Evolutionary conservation across 495 filamentous ascomycete species (phyloP).

Genomic region (Astrothelium subdiscretum): DNA sequence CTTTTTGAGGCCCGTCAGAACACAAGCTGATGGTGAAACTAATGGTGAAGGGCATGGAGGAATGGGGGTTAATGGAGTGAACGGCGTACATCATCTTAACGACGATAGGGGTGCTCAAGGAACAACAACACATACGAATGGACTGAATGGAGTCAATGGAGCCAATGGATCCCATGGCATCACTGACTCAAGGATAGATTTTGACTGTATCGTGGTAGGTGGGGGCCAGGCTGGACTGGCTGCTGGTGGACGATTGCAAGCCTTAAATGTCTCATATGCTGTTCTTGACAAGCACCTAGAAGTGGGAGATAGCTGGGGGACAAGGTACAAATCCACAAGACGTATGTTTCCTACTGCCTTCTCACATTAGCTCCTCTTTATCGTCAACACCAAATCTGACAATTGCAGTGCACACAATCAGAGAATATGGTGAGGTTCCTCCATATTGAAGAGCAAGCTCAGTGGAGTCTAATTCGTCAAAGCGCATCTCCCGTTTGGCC

Average conservation of each 20-base stretch:
- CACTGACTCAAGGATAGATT: not conserved
- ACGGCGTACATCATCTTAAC: not conserved
- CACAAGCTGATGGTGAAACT: not conserved
- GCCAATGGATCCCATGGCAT: not conserved
- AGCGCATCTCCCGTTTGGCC: constrained; percentile 25
- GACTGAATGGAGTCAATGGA: not conserved
- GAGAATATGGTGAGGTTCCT: constrained; percentile 17
- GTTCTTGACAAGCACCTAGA: constrained; percentile 25
- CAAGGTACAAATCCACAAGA: constrained; percentile 26
- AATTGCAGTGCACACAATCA: constrained; percentile 21
- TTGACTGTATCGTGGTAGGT: constrained; percentile 24
- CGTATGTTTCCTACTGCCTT: not conserved
- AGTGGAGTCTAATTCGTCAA: not conserved
- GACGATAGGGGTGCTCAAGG: not conserved
- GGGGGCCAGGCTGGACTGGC: constrained; percentile 25
- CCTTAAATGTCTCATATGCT: constrained; percentile 24
- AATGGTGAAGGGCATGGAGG: not conserved
- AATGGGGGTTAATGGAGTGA: not conserved
- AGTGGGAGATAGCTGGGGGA: constrained; percentile 30
- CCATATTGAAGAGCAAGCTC: too few relatives aligned
- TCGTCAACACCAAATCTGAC: constrained; percentile 1
- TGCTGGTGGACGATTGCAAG: constrained; percentile 29
- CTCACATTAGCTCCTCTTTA: not conserved
- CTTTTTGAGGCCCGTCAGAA: constrained; percentile 1
- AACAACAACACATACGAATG: not conserved